Conservation (phyloP, 257 asterid species). For the Penstemon eatonii region DNA sequence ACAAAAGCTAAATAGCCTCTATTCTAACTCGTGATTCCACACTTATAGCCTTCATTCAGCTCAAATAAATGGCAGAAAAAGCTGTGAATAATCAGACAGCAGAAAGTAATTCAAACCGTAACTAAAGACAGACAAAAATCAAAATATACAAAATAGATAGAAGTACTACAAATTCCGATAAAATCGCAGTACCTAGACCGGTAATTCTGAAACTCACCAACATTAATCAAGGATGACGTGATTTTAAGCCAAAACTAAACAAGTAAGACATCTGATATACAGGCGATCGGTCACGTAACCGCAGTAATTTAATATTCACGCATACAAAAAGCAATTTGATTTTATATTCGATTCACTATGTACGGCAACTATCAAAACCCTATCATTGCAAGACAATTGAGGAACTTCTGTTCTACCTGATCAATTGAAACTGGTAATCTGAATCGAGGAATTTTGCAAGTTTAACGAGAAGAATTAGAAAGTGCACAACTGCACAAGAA, state of each 20-base stretch:
- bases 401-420: slow-evolving; percentile 23
- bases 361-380: slow-evolving; percentile 12
- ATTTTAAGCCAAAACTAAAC: slow-evolving; percentile 12
- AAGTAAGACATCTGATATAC: neutral
- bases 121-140: neutral
- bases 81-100: neutral
- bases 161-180: neutral
- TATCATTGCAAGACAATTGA: slow-evolving; percentile 5
- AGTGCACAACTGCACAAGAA: slow-evolving; percentile 8
- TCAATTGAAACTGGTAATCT: slow-evolving; percentile 23
- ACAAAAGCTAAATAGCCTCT: slow-evolving; percentile 10
- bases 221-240: neutral
- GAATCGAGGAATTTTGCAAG: slow-evolving; percentile 23
- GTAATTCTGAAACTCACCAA: neutral
- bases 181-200: neutral
- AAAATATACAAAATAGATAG: neutral
- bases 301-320: neutral
- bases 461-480: neutral
- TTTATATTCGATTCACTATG: neutral
- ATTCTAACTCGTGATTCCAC: neutral
- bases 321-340: neutral
- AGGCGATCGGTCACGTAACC: slow-evolving; percentile 9
- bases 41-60: neutral
- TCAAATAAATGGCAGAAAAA: slow-evolving; percentile 11
- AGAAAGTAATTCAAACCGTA: neutral